Base-by-base conservation (phyloP, 2,329 filamentous ascomycete species). In the Blastomyces emzantsi region DNA sequence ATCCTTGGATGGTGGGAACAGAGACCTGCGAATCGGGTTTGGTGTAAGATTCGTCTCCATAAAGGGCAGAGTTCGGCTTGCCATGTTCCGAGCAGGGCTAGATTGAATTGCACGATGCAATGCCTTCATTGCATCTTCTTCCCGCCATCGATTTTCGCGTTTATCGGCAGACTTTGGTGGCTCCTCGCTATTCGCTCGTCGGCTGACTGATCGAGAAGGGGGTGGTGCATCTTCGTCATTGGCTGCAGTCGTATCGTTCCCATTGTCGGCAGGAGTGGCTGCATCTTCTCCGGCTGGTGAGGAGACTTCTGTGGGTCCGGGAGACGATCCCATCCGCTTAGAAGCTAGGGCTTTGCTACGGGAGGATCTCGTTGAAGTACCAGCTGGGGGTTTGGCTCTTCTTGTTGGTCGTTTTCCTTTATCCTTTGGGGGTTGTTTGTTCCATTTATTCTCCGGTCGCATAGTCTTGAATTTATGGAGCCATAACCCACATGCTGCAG, bases 401-500 rank as follows among this genome's bases (percentile, higher is more conserved):
- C 74, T 74, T 7, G 72, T 69, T 13, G 72, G 69, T 22, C 77
- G 73, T 68, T 79, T 79, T 63, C 72, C 73, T 65, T 76, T 78
- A 52, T 73, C 70, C 62, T 73, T 74, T n/a, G 70, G 69, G 5
- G 81, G 78, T 63, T 83, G 82, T 67, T 85, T 90, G 67, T 88
- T 88, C 93, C 93, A 99, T 67, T 88, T 87, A 65, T 93, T 86
- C 62, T 86, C 81, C 2, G 94, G 94, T 9, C 94, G 87, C 80
- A 96, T 94, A 30, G 80, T 83, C 71, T 90, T 91, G 75, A 89
- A 91, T 72, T 97, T 97, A 65, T 87, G 87, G 69, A 99, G 87
- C 91, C 92, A 99, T 52, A 99, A 86, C 22, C 94, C 94, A 73
- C 94, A 99, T 64, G 93, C 85, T 87, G 69, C 33, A 63, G 60